These are phyloP conservation scores for Athelia sp. DNA, from an alignment of 1,284 basidiomycete species.

Conservation along the genomic window DNA sequence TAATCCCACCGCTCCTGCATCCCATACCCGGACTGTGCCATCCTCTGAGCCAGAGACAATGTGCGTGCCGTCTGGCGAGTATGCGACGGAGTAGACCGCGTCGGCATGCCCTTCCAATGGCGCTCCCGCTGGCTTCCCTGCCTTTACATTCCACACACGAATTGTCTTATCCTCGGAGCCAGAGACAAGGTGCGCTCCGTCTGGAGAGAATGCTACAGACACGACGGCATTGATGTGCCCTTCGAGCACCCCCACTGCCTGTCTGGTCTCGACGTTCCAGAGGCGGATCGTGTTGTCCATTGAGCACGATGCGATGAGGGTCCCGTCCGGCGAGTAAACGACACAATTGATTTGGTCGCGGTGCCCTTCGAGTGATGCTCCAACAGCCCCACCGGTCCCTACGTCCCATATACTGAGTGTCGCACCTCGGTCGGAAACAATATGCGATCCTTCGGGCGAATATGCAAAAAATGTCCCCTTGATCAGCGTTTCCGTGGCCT, in stretches of 20 bases:
- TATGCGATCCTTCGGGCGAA: too few relatives aligned
- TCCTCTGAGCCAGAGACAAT: not conserved
- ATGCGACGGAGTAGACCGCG: not conserved
- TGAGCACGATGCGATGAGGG: not conserved
- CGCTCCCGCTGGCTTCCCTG: slow-evolving; percentile 1
- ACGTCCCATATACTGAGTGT: too few relatives aligned
- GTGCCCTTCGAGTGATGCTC: not conserved
- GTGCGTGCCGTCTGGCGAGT: not conserved
- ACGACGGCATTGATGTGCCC: slow-evolving; percentile 5
- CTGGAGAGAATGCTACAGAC: slow-evolving; percentile 12
- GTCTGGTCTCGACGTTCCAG: not conserved
- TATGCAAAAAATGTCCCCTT: too few relatives aligned
- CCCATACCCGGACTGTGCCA: slow-evolving; percentile 3
- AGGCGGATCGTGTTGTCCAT: not conserved
- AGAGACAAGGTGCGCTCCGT: slow-evolving; percentile 13
- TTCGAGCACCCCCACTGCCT: slow-evolving; percentile 2
- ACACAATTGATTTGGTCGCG: not conserved
- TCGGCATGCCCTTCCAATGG: not conserved
- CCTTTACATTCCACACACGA: slow-evolving; percentile 22
- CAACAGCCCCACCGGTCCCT: not conserved
- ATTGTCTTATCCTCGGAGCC: slow-evolving; percentile 13
- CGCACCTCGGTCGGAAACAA: too few relatives aligned
- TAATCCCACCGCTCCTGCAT: too few relatives aligned
- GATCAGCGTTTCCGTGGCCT: too few relatives aligned
- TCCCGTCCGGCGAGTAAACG: not conserved